Conservation (phyloP, 306 rosid genomes). For the Inga laurina region DNA sequence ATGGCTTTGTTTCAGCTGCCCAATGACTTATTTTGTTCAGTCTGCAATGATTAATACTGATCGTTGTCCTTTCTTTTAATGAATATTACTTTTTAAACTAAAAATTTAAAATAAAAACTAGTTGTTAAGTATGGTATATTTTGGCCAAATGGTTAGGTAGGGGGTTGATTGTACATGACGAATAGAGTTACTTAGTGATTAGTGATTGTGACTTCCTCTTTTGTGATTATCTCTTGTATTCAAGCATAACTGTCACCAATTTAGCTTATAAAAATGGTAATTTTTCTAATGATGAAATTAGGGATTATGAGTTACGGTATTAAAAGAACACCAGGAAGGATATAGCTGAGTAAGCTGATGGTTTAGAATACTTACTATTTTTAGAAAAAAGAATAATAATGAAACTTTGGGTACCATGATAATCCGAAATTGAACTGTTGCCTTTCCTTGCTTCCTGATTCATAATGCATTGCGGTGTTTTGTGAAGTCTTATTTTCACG, state of each 20-base stretch:
- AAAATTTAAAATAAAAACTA: not conserved
- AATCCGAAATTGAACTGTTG: slow-evolving; percentile 12
- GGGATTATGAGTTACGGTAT: not conserved
- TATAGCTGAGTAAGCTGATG: not conserved
- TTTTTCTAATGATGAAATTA: not conserved
- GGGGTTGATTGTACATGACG: slow-evolving; percentile 27
- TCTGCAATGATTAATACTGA: slow-evolving; percentile 5
- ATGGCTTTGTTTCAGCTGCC: slow-evolving; percentile 8
- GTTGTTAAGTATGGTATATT: slow-evolving; percentile 26
- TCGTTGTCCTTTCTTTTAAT: not conserved
- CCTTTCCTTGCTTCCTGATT: slow-evolving; percentile 20
- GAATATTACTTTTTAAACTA: not conserved
- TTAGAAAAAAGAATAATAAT: not conserved
- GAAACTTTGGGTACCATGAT: not conserved
- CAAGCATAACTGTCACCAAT: not conserved
- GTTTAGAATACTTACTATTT: not conserved
- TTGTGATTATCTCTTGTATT: slow-evolving; percentile 24
- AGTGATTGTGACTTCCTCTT: slow-evolving; percentile 34
- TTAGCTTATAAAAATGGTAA: slow-evolving; percentile 5
- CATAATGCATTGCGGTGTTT: slow-evolving; percentile 6
- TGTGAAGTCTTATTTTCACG: not conserved
- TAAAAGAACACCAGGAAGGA: not conserved
- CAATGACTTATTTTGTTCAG: slow-evolving; percentile 18
- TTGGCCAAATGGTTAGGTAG: slow-evolving; percentile 26
- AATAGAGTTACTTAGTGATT: slow-evolving; percentile 33